A percentile compares a stretch with the other conserved stretches of the same genome.
Evolutionary conservation across 164 flowering plant genomes (phyloP).

Genomic region (Tinospora cordifolia): DNA sequence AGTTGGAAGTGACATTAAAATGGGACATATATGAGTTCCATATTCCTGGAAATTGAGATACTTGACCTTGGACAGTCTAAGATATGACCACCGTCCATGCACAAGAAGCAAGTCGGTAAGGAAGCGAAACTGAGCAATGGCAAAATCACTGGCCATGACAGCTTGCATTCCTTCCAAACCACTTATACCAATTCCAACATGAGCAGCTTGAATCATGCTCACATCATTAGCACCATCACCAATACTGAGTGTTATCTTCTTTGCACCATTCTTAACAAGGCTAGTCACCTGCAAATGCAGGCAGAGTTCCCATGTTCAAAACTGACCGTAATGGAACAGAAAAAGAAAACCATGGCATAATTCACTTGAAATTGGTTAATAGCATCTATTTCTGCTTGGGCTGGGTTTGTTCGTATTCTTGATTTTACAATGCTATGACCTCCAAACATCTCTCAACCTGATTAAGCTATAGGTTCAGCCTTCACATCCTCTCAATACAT

Average conservation of each 20-base stretch:
- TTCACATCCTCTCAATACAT: not conserved
- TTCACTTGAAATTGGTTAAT: not conserved
- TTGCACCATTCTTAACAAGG: slow-evolving; percentile 86
- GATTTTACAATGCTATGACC: not conserved
- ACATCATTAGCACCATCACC: slow-evolving; percentile 99
- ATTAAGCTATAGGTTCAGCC: not conserved
- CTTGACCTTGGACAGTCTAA: slow-evolving; percentile 83
- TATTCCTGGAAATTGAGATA: slow-evolving; percentile 1
- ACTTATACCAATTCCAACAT: slow-evolving; percentile 95
- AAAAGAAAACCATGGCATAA: not conserved
- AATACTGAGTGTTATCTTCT: slow-evolving; percentile 86
- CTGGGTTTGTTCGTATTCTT: too few species aligned
- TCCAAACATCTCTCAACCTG: not conserved
- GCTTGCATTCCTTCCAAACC: slow-evolving; percentile 99
- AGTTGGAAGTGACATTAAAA: not conserved
- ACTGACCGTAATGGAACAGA: not conserved
- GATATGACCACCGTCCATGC: slow-evolving; percentile 95
- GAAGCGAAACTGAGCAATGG: slow-evolving; percentile 92
- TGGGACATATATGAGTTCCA: not conserved
- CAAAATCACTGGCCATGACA: slow-evolving; percentile 99
- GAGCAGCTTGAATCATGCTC: slow-evolving; percentile 99
- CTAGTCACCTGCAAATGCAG: slow-evolving; percentile 64
- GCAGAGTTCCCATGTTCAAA: not conserved
- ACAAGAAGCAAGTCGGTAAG: slow-evolving; percentile 94
- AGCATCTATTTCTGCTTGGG: not conserved